These are phyloP conservation scores for Cordyceps farinosa DNA, from an alignment of 2,329 filamentous ascomycete species.

Conservation along the genomic window DNA sequence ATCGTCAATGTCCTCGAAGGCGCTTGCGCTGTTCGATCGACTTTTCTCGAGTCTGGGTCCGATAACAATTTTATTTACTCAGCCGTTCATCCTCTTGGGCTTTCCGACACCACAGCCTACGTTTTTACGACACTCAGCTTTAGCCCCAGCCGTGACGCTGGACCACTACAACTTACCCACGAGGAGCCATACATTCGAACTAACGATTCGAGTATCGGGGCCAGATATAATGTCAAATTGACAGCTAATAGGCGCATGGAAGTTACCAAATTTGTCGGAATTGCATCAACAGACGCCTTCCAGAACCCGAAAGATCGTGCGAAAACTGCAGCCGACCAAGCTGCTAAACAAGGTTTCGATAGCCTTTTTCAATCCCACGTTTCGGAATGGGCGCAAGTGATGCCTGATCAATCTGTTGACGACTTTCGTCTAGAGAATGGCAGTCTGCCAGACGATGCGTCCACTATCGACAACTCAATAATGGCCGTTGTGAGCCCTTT, in stretches of 20 bases:
- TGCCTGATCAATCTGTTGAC: conserved; percentile 61
- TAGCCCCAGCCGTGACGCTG: conserved; percentile 33
- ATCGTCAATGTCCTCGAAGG: conserved; percentile 68
- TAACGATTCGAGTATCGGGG: conserved; percentile 63
- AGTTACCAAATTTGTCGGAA: conserved; percentile 65
- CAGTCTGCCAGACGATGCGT: conserved; percentile 51
- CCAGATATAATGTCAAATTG: conserved; percentile 53
- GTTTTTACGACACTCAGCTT: conserved; percentile 44
- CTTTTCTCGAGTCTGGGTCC: conserved; percentile 53
- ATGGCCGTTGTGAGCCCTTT: conserved; percentile 52
- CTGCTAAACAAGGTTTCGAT: conserved; percentile 50
- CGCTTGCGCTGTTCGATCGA: conserved; percentile 61
- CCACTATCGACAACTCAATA: conserved; percentile 54
- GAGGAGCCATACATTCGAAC: conserved; percentile 46
- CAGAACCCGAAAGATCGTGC: conserved; percentile 53
- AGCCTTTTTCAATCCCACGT: conserved; percentile 53
- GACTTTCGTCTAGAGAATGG: conserved; percentile 56
- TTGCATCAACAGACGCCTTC: conserved; percentile 67
- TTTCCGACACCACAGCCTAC: conserved; percentile 58
- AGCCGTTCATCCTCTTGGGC: conserved; percentile 59
- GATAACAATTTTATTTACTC: conserved; percentile 58
- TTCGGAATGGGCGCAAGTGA: conserved; percentile 58
- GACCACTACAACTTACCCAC: conserved; percentile 40
- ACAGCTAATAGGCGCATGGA: conserved; percentile 49
- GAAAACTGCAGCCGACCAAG: conserved; percentile 47